Evolutionary conservation across 345 rosid species (phyloP), one percentile per base, ranked within the genome.

Genomic region (Camelina sativa): DNA sequence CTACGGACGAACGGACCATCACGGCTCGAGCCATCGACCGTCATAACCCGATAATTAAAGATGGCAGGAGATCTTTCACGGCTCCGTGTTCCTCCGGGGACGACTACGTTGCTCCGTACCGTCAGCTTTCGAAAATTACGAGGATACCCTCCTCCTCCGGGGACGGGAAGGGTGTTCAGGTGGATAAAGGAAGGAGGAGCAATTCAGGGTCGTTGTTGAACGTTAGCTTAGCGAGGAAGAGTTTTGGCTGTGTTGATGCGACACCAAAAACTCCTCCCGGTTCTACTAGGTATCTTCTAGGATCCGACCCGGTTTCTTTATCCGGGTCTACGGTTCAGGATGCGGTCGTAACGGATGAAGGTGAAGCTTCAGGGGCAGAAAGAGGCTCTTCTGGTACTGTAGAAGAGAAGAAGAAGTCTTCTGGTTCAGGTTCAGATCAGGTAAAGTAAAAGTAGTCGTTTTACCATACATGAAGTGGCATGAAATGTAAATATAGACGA

Each of bases 41-140:
- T 78, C 89, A 88, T 72, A 90, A 92, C 38, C 95, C 96, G 3
- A 87, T 90, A 51, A 92, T 87, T 71, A 71, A 91, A 64, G 96
- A 92, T 69, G 83, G 79, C 12, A 79, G 81, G 66, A 86, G 92
- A 65, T 77, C 76, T 69, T 76, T 80, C 82, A 83, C 82, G 22
- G 68, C 48, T 50, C 77, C 54, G 7, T 76, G 80, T 47, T 76
- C 76, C 1, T 70, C 76, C 8, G 80, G 71, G 1, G 72, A 76
- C 4, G 80, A 76, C 47, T 70, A 56, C 38, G 35, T 76, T 48
- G 76, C 61, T 38, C 72, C 80, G 15, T 76, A 76, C 76, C 76
- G 75, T 28, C 76, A 63, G 32, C 46, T 76, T 47, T 56, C 71
- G 0, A 68, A 68, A 62, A 34, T 68, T 4, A 76, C 70, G 23